Percentiles rank a stretch among this genome's conserved stretches.
phyloP scores from a whole-genome alignment of 1,284 basidiomycete genomes.

The Heliocybe sulcata region DNA sequence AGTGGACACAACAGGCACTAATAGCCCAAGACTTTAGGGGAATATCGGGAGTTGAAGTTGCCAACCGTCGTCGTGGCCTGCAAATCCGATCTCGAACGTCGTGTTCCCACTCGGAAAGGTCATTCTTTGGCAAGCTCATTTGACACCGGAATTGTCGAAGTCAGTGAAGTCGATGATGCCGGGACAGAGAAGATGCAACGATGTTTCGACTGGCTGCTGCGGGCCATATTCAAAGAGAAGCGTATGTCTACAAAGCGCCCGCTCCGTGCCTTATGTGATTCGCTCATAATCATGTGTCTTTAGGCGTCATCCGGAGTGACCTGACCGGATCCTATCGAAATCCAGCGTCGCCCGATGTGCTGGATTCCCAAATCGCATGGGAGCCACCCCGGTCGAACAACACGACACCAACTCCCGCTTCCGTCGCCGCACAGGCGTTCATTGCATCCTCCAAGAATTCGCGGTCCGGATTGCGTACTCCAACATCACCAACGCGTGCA shows the following conservation, averaged over 20 bases:
- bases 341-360: constrained; percentile 61
- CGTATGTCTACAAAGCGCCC: constrained; percentile 27
- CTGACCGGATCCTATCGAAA: constrained; percentile 42
- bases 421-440: neutral
- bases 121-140: constrained; percentile 39
- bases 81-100: constrained; percentile 58
- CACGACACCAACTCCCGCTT: constrained; percentile 1
- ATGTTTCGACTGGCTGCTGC: constrained; percentile 60
- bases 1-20: constrained; percentile 21
- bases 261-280: neutral
- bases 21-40: constrained; percentile 24
- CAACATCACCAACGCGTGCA: constrained; percentile 38
- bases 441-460: neutral
- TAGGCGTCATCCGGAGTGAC: constrained; percentile 13
- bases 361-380: constrained; percentile 44
- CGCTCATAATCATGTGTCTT: neutral
- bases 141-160: constrained; percentile 66
- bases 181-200: constrained; percentile 59
- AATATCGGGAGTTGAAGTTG: constrained; percentile 43
- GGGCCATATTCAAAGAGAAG: constrained; percentile 46
- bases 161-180: constrained; percentile 37
- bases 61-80: constrained; percentile 68
- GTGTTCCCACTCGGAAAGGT: constrained; percentile 49
- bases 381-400: constrained; percentile 26
- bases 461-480: neutral